These are phyloP conservation scores for Diversispora eburnea DNA, from an alignment of 192 early-diverging fungal species.

Conservation along the genomic window DNA sequence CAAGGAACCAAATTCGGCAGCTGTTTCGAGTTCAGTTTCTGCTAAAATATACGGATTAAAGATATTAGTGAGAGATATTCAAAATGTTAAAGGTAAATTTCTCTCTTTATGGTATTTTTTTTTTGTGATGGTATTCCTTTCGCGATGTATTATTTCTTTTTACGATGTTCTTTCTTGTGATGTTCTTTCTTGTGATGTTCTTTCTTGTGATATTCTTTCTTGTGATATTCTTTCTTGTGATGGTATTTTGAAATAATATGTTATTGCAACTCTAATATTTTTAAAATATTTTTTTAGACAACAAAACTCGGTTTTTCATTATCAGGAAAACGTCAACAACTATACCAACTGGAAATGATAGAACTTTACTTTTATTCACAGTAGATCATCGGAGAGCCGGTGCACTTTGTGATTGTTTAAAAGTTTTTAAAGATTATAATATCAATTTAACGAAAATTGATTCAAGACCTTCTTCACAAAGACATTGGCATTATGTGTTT, in stretches of 20 bases:
- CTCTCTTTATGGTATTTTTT: neutral
- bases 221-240: neutral
- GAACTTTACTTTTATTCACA: slow-evolving; percentile 82
- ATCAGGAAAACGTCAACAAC: slow-evolving; percentile 62
- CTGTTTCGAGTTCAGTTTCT: slow-evolving; percentile 77
- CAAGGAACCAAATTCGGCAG: slow-evolving; percentile 70
- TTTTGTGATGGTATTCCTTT: neutral
- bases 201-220: too few species aligned
- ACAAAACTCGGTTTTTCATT: slow-evolving; percentile 92
- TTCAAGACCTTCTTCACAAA: slow-evolving; percentile 74
- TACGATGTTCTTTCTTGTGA: neutral
- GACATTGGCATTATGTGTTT: slow-evolving; percentile 92
- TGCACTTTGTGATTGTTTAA: slow-evolving; percentile 79
- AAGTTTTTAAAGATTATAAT: slow-evolving; percentile 73
- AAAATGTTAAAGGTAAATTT: slow-evolving; percentile 61
- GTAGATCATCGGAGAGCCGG: slow-evolving; percentile 87
- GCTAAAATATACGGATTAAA: slow-evolving; percentile 76
- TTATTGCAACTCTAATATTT: neutral
- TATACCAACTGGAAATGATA: slow-evolving; percentile 65
- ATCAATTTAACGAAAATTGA: slow-evolving; percentile 92
- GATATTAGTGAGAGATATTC: slow-evolving; percentile 72
- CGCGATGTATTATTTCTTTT: too few species aligned
- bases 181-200: neutral
- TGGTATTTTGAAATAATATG: neutral
- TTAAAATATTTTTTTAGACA: slow-evolving; percentile 47